These are phyloP conservation scores for Rosa rugosa DNA, from an alignment of 306 rosid species.

Conservation along the genomic window DNA sequence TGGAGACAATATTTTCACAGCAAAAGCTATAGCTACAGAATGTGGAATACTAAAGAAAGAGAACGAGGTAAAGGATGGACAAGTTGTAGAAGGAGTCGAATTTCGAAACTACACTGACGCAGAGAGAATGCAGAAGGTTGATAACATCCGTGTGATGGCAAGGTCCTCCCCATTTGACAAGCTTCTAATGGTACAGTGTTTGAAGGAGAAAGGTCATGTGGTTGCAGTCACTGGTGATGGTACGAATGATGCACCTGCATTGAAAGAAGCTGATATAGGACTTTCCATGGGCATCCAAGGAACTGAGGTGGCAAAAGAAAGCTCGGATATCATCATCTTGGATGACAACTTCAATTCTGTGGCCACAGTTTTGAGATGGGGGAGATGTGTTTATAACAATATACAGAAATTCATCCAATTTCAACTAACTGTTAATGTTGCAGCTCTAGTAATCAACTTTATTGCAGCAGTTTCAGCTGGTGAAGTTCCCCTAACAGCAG, in stretches of 20 bases:
- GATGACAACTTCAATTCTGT: slow-evolving; percentile 83
- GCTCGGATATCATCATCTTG: slow-evolving; percentile 84
- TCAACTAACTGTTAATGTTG: slow-evolving; percentile 83
- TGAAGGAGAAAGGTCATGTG: slow-evolving; percentile 69
- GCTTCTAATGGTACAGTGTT: slow-evolving; percentile 77
- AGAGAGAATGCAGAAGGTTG: slow-evolving; percentile 70
- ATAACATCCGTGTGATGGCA: slow-evolving; percentile 73
- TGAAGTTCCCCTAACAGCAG: slow-evolving; percentile 81
- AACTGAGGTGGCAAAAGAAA: slow-evolving; percentile 91
- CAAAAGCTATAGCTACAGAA: slow-evolving; percentile 83
- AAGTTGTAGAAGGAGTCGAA: slow-evolving; percentile 70
- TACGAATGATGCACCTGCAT: slow-evolving; percentile 82
- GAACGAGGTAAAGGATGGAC: slow-evolving; percentile 23
- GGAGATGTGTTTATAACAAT: slow-evolving; percentile 82
- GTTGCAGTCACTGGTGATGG: slow-evolving; percentile 95
- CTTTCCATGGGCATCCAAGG: slow-evolving; percentile 95
- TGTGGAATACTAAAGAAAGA: slow-evolving; percentile 62
- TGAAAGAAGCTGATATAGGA: slow-evolving; percentile 89
- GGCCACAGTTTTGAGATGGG: slow-evolving; percentile 82
- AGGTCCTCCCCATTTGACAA: slow-evolving; percentile 88
- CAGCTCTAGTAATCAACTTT: slow-evolving; percentile 85
- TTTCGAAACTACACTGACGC: slow-evolving; percentile 64
- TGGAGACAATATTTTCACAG: slow-evolving; percentile 87
- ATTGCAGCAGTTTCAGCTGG: slow-evolving; percentile 90
- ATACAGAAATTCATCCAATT: slow-evolving; percentile 90